Evolutionary conservation across 2,329 filamentous ascomycete species (phyloP).

Genomic region (Aspergillus sp.): DNA sequence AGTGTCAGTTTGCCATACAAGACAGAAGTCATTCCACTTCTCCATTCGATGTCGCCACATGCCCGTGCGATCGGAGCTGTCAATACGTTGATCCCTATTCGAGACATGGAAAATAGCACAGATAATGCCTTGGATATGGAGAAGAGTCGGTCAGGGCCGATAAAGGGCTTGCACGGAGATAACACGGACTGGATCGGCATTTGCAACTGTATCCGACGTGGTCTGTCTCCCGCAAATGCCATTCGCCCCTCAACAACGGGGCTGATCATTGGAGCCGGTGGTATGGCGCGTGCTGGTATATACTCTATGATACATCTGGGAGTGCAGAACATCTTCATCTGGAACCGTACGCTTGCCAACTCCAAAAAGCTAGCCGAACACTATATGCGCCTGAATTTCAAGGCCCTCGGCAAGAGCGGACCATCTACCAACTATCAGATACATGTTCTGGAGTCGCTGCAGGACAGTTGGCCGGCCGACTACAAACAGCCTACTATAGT

Average conservation of each 20-base stretch:
- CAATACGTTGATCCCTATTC: constrained; percentile 75
- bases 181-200: constrained; percentile 86
- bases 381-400: constrained; percentile 40
- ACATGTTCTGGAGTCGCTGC: constrained; percentile 33
- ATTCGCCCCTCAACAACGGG: constrained; percentile 61
- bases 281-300: constrained; percentile 47
- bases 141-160: constrained; percentile 67
- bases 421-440: constrained; percentile 30
- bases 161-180: constrained; percentile 74
- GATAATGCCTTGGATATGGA: constrained; percentile 62
- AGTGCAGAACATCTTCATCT: constrained; percentile 44
- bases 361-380: constrained; percentile 42
- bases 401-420: constrained; percentile 22
- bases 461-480: constrained; percentile 38
- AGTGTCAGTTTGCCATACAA: constrained; percentile 76
- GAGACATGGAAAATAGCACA: constrained; percentile 58
- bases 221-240: constrained; percentile 72
- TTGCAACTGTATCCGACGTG: constrained; percentile 71
- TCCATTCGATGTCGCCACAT: constrained; percentile 71
- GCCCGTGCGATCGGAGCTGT: constrained; percentile 76
- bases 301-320: constrained; percentile 47
- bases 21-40: constrained; percentile 68
- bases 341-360: constrained; percentile 42
- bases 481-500: constrained; percentile 45
- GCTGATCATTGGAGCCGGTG: constrained; percentile 66